Conservation (phyloP, 352 stramenopile genomes). For the Globisporangium spiculum region DNA sequence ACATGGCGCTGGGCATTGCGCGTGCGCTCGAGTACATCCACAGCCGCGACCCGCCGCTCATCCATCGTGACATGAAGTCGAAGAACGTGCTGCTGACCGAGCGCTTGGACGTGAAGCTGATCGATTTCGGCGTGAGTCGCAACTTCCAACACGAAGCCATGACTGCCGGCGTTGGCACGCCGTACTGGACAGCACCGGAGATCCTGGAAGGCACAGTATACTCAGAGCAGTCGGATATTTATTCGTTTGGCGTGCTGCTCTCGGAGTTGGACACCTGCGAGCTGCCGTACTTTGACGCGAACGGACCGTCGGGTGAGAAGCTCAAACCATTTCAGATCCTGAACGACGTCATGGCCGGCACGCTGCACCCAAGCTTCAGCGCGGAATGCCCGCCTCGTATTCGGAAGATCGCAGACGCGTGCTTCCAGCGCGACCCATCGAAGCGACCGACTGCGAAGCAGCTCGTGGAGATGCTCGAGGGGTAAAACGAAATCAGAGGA, state of each 20-base stretch:
- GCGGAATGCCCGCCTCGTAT: conserved; percentile 38
- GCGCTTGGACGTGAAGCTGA: conserved; percentile 42
- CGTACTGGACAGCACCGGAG: conserved; percentile 24
- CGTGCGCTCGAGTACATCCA: conserved; percentile 48
- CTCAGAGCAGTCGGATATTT: conserved; percentile 32
- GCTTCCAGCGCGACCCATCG: conserved; percentile 41
- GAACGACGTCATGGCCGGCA: conserved; percentile 39
- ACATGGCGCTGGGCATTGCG: conserved; percentile 42
- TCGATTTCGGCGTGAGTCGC: conserved; percentile 56
- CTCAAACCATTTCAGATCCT: conserved; percentile 41
- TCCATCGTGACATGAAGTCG: conserved; percentile 56
- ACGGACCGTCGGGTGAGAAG: conserved; percentile 22
- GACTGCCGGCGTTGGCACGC: conserved; percentile 23
- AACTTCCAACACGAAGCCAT: conserved; percentile 18
- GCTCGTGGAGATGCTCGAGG: conserved; percentile 40
- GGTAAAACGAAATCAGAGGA: conserved; percentile 9
- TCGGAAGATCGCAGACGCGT: conserved; percentile 31
- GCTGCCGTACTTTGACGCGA: conserved; percentile 27
- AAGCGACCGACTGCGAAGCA: conserved; percentile 33
- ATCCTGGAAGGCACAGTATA: conserved; percentile 27
- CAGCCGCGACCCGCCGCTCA: conserved; percentile 35
- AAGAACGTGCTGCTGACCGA: conserved; percentile 54
- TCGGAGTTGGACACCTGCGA: conserved; percentile 53
- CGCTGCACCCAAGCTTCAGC: conserved; percentile 39
- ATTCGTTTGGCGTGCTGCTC: conserved; percentile 29